Evolutionary conservation across 116 monocot species (phyloP).

Genomic region (Trichopus zeylanicus): DNA sequence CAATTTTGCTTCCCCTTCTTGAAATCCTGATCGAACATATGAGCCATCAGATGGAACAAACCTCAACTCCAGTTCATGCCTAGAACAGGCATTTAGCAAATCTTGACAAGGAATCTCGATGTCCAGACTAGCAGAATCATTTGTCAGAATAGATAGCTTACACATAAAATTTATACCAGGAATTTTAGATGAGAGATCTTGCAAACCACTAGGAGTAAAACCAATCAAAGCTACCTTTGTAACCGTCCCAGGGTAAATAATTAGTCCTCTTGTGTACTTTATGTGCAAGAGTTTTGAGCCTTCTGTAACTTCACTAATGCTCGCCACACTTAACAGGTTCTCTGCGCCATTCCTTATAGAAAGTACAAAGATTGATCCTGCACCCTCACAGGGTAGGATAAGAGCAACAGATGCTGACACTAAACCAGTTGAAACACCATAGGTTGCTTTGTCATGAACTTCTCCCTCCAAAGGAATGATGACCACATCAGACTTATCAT

Average conservation of each 20-base stretch:
- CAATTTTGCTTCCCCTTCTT: conserved; percentile 17
- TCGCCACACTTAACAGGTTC: conserved; percentile 31
- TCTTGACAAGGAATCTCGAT: conserved; percentile 55
- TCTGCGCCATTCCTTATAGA: conserved; percentile 43
- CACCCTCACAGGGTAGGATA: conserved; percentile 20
- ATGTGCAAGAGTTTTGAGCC: conserved; percentile 33
- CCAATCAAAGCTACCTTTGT: conserved; percentile 49
- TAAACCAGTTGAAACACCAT: conserved; percentile 18
- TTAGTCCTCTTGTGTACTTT: conserved; percentile 48
- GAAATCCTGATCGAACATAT: conserved; percentile 13
- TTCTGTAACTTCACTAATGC: conserved; percentile 38
- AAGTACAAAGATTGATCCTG: conserved; percentile 30
- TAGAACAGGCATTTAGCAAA: conserved; percentile 22
- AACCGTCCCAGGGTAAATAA: conserved; percentile 48
- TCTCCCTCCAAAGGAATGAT: conserved; percentile 54
- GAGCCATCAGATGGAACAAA: conserved; percentile 14
- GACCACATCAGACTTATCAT: conserved; percentile 21
- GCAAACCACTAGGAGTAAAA: conserved; percentile 9
- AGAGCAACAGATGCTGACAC: conserved; percentile 40
- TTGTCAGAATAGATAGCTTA: conserved; percentile 46
- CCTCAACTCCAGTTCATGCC: conserved; percentile 1
- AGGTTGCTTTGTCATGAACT: conserved; percentile 25
- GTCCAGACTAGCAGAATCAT: conserved; percentile 42
- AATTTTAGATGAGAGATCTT: conserved; percentile 9
- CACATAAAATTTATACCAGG: conserved; percentile 21